Conservation (phyloP, 129 eudicot genomes). For the Glebionis coronaria region DNA sequence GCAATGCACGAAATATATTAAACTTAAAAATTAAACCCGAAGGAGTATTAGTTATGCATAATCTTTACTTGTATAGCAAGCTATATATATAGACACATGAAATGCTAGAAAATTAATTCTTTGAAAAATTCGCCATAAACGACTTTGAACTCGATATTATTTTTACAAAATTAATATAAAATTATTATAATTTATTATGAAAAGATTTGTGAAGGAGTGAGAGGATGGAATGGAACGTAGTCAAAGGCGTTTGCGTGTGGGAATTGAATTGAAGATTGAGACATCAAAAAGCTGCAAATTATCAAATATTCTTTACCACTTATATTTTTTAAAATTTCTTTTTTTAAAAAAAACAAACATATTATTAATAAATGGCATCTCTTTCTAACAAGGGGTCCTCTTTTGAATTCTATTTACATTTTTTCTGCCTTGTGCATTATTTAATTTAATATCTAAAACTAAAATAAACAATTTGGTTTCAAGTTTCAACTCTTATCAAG, state of each 20-base stretch:
- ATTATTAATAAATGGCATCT: neutral
- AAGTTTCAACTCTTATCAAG: neutral
- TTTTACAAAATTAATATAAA: neutral
- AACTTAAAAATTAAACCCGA: no score
- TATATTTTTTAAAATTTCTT: neutral
- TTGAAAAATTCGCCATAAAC: neutral
- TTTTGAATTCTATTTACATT: neutral
- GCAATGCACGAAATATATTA: no score
- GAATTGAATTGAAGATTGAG: constrained; percentile 10
- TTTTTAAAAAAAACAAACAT: neutral
- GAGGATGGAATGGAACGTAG: constrained; percentile 2
- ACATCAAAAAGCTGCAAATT: constrained; percentile 27
- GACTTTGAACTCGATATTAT: neutral
- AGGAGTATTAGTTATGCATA: no score
- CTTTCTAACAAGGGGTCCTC: constrained; percentile 6
- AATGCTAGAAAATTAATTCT: neutral
- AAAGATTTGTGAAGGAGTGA: neutral
- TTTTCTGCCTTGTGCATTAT: neutral
- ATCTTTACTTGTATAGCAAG: no score
- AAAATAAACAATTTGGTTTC: no score
- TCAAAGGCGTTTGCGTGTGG: constrained; percentile 31
- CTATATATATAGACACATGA: no score
- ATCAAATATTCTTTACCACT: constrained; percentile 10
- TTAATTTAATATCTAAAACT: neutral
- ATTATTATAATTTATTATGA: neutral